phyloP scores from a whole-genome alignment of 2,329 filamentous ascomycete species.

The Hysterium pulicare region DNA sequence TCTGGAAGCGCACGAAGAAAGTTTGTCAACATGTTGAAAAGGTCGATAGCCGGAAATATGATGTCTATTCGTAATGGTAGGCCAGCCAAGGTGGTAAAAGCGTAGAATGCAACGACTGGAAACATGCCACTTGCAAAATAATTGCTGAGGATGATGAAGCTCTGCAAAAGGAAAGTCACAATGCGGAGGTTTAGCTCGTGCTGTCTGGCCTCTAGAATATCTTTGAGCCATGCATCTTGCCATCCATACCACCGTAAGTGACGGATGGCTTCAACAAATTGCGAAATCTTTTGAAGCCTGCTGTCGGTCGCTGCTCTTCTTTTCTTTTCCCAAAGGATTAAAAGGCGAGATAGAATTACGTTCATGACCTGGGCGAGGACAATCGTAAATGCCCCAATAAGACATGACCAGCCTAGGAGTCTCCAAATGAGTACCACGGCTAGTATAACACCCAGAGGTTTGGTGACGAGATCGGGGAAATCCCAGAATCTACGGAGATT shows the following conservation, averaged over 20 bases:
- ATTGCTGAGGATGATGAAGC: conserved; percentile 66
- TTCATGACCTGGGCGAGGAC: conserved; percentile 68
- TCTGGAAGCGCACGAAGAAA: conserved; percentile 72
- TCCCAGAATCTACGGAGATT: conserved; percentile 72
- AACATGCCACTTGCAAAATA: conserved; percentile 70
- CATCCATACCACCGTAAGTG: conserved; percentile 80
- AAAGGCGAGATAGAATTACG: conserved; percentile 60
- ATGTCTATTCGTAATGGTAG: conserved; percentile 71
- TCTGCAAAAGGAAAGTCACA: conserved; percentile 60
- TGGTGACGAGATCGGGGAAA: conserved; percentile 69
- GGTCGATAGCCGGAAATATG: conserved; percentile 79
- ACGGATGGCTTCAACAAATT: conserved; percentile 83
- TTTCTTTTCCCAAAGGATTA: conserved; percentile 66
- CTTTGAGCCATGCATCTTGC: conserved; percentile 70
- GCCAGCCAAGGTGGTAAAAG: conserved; percentile 70
- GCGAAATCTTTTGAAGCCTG: conserved; percentile 75
- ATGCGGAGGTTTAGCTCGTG: conserved; percentile 65
- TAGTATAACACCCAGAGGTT: conserved; percentile 72
- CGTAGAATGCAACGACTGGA: conserved; percentile 75
- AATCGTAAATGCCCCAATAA: conserved; percentile 69
- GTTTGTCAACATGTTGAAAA: conserved; percentile 72
- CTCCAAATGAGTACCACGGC: conserved; percentile 71
- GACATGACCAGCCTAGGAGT: conserved; percentile 75
- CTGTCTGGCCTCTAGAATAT: conserved; percentile 65
- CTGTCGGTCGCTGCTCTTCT: conserved; percentile 72